Evolutionary conservation across 1,284 basidiomycete species (phyloP).

Genomic region (Ganoderma sp.): DNA sequence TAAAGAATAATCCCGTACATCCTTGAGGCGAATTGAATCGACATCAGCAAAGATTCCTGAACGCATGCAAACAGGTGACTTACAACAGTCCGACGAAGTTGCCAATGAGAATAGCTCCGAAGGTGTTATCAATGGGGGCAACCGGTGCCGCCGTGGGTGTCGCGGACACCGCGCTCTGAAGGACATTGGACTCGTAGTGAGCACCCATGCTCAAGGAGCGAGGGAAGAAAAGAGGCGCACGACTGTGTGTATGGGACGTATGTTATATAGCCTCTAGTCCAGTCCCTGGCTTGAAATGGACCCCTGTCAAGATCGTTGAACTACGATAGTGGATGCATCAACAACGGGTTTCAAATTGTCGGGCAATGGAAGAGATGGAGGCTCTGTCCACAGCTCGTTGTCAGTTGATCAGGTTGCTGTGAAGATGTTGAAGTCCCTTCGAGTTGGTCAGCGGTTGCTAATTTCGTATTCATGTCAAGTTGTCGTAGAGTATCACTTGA

Average conservation of each 20-base stretch:
- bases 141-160: conserved; percentile 4
- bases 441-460: neutral
- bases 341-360: neutral
- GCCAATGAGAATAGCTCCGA: conserved; percentile 4
- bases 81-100: conserved; percentile 1
- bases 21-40: neutral
- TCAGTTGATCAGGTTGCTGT: conserved; percentile 2
- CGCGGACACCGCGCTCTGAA: neutral
- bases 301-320: neutral
- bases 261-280: neutral
- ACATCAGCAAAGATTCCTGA: neutral
- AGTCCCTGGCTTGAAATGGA: neutral
- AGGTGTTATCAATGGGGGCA: conserved; percentile 3
- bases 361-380: neutral
- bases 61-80: neutral
- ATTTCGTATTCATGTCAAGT: neutral
- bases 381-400: neutral
- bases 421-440: neutral
- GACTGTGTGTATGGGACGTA: neutral
- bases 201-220: neutral
- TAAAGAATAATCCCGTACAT: conserved; percentile 4
- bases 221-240: neutral
- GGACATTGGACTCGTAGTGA: neutral
- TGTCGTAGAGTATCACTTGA: neutral
- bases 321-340: neutral